phyloP scores from a whole-genome alignment of 305 asterid genomes.

The Rubia tinctorum region DNA sequence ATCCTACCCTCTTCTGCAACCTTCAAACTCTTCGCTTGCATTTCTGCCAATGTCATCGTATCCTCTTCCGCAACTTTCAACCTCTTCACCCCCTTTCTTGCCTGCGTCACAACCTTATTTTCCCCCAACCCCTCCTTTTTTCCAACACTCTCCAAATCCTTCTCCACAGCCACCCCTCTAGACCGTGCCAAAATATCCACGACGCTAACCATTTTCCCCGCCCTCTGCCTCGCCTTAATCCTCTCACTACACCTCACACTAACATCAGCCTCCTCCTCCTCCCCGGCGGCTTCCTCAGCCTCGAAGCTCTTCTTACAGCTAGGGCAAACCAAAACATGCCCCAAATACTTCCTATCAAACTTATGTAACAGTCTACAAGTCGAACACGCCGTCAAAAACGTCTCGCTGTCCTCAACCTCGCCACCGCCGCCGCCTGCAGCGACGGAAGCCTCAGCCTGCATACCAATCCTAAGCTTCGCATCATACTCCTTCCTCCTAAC shows the following conservation, averaged over 20 bases:
- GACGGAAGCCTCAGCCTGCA: constrained; percentile 51
- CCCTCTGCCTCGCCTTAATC: constrained; percentile 36
- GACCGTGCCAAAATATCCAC: constrained; percentile 33
- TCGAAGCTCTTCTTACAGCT: constrained; percentile 61
- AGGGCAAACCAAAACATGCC: constrained; percentile 71
- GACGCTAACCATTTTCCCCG: constrained; percentile 35
- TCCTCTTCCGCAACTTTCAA: constrained; percentile 41
- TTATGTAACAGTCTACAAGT: constrained; percentile 57
- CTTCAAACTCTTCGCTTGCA: neutral
- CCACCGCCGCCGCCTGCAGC: constrained; percentile 26
- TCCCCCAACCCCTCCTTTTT: constrained; percentile 7
- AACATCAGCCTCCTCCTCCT: constrained; percentile 21
- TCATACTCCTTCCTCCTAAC: constrained; percentile 74
- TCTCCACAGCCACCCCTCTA: constrained; percentile 18
- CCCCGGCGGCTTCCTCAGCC: constrained; percentile 54
- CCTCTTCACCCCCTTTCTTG: neutral
- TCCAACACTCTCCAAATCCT: constrained; percentile 23
- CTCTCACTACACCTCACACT: constrained; percentile 44
- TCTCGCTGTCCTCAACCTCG: constrained; percentile 18
- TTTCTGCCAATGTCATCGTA: constrained; percentile 44
- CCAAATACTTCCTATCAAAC: constrained; percentile 68
- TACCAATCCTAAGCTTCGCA: constrained; percentile 51
- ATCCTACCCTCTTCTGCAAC: constrained; percentile 51
- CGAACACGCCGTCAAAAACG: constrained; percentile 62
- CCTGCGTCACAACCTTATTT: neutral